Evolutionary conservation across 805 yeast species (phyloP), one percentile per base, ranked within the genome.

Genomic region (Clavispora fructus): DNA sequence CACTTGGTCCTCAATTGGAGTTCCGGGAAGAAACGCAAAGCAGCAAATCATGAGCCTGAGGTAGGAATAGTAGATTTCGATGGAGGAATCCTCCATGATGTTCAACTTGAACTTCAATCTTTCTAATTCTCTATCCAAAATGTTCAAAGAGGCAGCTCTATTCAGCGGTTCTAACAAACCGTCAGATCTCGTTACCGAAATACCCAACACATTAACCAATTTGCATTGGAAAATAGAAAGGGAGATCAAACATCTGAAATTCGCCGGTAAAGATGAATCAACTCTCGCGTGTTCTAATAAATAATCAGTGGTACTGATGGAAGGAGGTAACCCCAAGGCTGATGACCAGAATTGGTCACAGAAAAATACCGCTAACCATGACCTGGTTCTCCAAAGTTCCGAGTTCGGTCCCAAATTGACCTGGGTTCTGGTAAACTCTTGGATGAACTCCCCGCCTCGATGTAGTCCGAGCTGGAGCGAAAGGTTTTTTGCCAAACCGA

Each of bases 331-430:
- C 0, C 97, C 97, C 39, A 90, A 65, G 32, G 83, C 80, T 11
- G 95, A 85, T 4, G 95, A 84, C 94, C 96, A 87, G 59, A 89
- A 85, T 55, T 90, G 95, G 60, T 90, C 97, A 40, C 88, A 76
- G 59, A 90, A 85, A 63, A 86, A 91, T 4, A 87, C 85, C 2
- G 92, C 90, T 27, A 89, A 68, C 97, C 97, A 91, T 1, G 96
- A 80, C 54, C 96, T 73, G 1, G 97, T 89, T 63, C 97, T 77
- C 97, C 97, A 91, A 59, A 82, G 83, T 55, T 88, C 97, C 6
- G 96, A 92, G 64, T 91, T 89, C 0, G 92, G 92, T 5, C 75
- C 76, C 64, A 90, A 73, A 23, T 87, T 79, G 5, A 86, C 94
- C 61, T 91, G 97, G 28, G 92, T 87, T 58, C 97, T 75, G 7